phyloP scores from a whole-genome alignment of 768 basidiomycete species.

The Xerocomus spinulosus region DNA sequence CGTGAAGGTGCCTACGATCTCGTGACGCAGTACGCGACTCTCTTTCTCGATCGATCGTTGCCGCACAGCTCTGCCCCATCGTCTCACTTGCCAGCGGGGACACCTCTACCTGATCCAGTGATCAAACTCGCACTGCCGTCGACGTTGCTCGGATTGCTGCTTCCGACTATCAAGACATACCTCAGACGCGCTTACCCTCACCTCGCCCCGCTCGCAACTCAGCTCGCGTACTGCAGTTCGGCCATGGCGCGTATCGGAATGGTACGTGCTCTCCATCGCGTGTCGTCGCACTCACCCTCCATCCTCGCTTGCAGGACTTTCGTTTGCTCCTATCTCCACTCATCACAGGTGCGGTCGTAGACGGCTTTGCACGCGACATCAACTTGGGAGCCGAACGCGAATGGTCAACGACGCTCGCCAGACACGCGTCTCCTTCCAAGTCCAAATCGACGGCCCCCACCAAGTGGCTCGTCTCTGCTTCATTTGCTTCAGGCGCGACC shows the following conservation, averaged over 20 bases:
- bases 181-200: constrained; percentile 57
- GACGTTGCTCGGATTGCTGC: constrained; percentile 45
- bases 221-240: constrained; percentile 88
- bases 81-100: constrained; percentile 16
- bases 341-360: constrained; percentile 59
- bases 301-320: constrained; percentile 49
- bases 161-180: constrained; percentile 57
- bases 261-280: constrained; percentile 30
- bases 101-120: constrained; percentile 23
- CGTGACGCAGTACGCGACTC: constrained; percentile 82
- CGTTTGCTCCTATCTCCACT: constrained; percentile 60
- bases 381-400: constrained; percentile 25
- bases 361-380: constrained; percentile 48
- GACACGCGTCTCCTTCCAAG: constrained; percentile 14
- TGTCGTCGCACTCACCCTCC: not conserved
- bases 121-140: constrained; percentile 29
- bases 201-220: constrained; percentile 84
- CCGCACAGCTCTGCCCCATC: constrained; percentile 22
- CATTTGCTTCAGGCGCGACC: constrained; percentile 28
- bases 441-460: constrained; percentile 37
- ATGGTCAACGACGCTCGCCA: constrained; percentile 33
- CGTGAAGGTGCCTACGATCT: constrained; percentile 91
- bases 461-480: constrained; percentile 48
- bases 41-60: constrained; percentile 72
- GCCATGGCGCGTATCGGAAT: constrained; percentile 91